Evolutionary conservation across 495 filamentous ascomycete species (phyloP), one percentile per base, ranked within the genome.

Genomic region (Tuber borchii): DNA sequence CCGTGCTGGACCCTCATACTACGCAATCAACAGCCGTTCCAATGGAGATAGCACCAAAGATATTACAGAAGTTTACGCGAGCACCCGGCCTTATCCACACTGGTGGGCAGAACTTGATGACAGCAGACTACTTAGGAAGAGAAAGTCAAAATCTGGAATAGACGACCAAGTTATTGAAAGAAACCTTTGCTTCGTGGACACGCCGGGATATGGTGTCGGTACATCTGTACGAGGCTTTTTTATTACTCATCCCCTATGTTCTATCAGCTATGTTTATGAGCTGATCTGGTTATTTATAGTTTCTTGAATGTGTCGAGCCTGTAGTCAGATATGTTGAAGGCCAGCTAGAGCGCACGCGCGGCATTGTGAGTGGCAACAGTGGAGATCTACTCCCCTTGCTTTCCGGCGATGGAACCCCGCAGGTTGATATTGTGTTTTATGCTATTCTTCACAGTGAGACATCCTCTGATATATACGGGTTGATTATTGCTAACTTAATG

Each of bases 71-170:
- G 90, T 97, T 20, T 92, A 92, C 84, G 96, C 95, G 70, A 97
- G 95, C 81, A 97, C 95, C 20, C 92, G 92, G 80, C 89, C 95
- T 73, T 97, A 97, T 84, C 95, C 96, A 3, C 83, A 89, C 48
- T 98, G 95, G 95, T 97, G 93, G 93, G 91, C 92, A n/a, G 93
- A 96, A 78, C 83, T 94, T 72, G 93, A 96, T 56, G 90, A 93
- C 72, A 91, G 90, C 69, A 88, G 87, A 56, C 85, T 91, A 43
- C 84, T 94, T 22, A 87, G 88, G 75, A 88, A 93, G 74, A 88
- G 93, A 77, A 97, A 93, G 85, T 81, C 81, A 61, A 83, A 78
- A 40, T 43, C 75, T 74, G 95, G 92, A 79, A 85, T 90, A 74
- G 92, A 90, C 14, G 95, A 95, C 74, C 87, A 90, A 45, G 90